Evolutionary conservation across 2,329 filamentous ascomycete species (phyloP), one percentile per base, ranked within the genome.

Genomic region (Cladophialophora immunda): DNA sequence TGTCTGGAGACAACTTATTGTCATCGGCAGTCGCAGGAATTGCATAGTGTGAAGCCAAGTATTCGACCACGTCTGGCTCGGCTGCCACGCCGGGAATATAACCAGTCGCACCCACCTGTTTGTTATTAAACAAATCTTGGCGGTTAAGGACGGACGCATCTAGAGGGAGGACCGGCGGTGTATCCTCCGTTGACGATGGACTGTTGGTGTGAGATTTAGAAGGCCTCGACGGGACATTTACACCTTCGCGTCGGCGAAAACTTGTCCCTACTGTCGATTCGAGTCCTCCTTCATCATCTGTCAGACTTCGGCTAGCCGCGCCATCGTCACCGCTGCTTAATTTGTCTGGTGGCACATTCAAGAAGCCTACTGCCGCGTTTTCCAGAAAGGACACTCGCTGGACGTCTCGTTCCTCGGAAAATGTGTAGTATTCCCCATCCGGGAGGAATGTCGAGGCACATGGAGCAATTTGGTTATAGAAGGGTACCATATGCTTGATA

Each of bases 401-500:
- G 29, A 78, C 78, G 25, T 79, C 78, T 67, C 86, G 80, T 70
- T 81, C 83, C 73, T 88, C 86, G 29, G 80, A 79, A 66, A 87
- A 86, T 32, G 83, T 81, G 63, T 83, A 80, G 59, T 89, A 78
- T 58, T 87, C 84, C 22, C 87, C 87, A 68, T 80, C 82, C 30
- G 87, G 84, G 54, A 86, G 87, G 75, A 88, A 82, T 50, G 83
- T 83, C 68, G 88, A 79, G 1, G 86, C 81, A 72, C 86, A 86
- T 72, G 86, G 78, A 62, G 84, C 84, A 41, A 86, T 82, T 66
- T 84, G 82, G 71, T 88, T 85, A 56, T 87, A 80, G n/a, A 85
- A 81, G 69, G 87, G 87, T 8, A 85, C 81, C 6, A 84, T 82
- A 77, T 85, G 86, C 65, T 87, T 84, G 36, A 89, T 81, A 72